phyloP scores from a whole-genome alignment of 345 rosid species.

The Aquilaria sinensis region DNA sequence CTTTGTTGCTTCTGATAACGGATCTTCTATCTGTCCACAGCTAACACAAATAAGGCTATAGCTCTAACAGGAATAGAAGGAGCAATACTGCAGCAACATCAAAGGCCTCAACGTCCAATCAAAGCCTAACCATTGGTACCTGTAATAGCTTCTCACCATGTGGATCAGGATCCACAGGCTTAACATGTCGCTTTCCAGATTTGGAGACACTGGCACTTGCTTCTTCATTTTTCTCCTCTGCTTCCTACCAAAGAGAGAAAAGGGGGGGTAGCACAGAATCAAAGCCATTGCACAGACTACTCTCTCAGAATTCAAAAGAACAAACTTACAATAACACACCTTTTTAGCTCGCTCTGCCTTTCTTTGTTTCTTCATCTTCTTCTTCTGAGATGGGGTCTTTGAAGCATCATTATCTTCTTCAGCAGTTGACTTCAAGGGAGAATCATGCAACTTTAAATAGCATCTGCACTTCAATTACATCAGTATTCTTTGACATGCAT shows the following conservation, averaged over 20 bases:
- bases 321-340: conserved; percentile 32
- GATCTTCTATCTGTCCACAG: conserved; percentile 70
- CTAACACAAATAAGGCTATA: conserved; percentile 12
- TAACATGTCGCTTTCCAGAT: conserved; percentile 80
- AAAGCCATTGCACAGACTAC: conserved; percentile 10
- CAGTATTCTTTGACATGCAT: not conserved
- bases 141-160: conserved; percentile 85
- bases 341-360: conserved; percentile 98
- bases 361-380: conserved; percentile 87
- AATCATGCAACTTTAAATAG: conserved; percentile 80
- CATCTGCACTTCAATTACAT: conserved; percentile 48
- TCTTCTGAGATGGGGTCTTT: conserved; percentile 86
- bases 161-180: conserved; percentile 96
- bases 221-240: conserved; percentile 83
- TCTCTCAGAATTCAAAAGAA: conserved; percentile 5
- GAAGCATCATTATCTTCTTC: conserved; percentile 78
- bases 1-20: conserved; percentile 84
- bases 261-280: conserved; percentile 12
- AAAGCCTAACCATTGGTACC: conserved; percentile 33
- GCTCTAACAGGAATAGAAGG: conserved; percentile 2
- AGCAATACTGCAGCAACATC: conserved; percentile 7
- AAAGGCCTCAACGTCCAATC: conserved; percentile 3
- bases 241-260: conserved; percentile 57
- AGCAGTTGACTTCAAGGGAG: conserved; percentile 62
- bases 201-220: conserved; percentile 62